Conservation (phyloP, 2,329 filamentous ascomycete genomes). For the Colletotrichum kahawae region DNA sequence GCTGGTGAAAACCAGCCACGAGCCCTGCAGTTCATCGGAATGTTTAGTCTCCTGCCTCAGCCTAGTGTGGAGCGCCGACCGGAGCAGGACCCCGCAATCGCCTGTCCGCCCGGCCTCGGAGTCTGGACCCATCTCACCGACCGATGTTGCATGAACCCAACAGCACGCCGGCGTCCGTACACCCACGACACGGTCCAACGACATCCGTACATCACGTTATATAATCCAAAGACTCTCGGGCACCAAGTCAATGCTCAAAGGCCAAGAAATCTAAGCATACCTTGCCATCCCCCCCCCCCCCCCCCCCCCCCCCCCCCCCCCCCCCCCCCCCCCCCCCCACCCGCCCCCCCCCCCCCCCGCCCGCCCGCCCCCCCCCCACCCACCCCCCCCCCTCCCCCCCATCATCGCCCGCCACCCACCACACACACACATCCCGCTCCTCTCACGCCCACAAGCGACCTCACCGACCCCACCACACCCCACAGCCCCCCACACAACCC, state of each 20-base stretch:
- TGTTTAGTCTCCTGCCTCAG: not conserved
- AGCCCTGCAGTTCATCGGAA: not conserved
- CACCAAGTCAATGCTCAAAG: not conserved
- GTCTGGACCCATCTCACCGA: not conserved
- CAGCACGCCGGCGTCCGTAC: not conserved
- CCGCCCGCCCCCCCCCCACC: too few species aligned
- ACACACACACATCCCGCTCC: too few species aligned
- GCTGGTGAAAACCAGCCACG: not conserved
- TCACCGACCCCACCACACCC: too few species aligned
- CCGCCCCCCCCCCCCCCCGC: too few species aligned
- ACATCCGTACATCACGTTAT: not conserved
- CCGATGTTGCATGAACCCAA: not conserved
- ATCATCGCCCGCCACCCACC: too few species aligned
- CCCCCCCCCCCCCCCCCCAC: too few species aligned
- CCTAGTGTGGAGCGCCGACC: not conserved
- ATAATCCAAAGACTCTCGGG: not conserved
- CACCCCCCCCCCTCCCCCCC: too few species aligned
- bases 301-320: too few species aligned
- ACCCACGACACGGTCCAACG: not conserved
- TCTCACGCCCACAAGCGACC: too few species aligned
- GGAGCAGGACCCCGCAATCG: not conserved
- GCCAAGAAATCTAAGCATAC: not conserved
- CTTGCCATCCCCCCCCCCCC: too few species aligned
- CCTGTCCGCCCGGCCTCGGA: not conserved
- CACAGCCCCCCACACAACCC: too few species aligned